Conservation (phyloP, 306 rosid species). For the Astragalus membranaceus region DNA sequence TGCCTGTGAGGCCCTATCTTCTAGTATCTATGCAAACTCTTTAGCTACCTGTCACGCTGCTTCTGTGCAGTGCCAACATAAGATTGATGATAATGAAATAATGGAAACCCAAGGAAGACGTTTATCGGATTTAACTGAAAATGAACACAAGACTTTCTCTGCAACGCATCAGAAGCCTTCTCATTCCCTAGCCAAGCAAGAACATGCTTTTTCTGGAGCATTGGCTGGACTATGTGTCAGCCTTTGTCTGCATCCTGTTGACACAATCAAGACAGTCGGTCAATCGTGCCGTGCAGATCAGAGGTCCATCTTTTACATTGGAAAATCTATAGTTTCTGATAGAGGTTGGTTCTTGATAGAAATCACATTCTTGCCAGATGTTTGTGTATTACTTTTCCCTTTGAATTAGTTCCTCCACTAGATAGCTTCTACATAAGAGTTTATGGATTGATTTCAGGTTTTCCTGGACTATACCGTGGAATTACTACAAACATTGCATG, state of each 20-base stretch:
- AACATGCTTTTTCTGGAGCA: conserved; percentile 95
- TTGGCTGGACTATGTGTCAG: conserved; percentile 89
- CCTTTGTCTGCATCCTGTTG: conserved; percentile 90
- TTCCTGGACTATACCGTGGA: conserved; percentile 90
- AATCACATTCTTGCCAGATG: not conserved
- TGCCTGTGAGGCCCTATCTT: conserved; percentile 25
- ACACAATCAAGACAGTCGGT: conserved; percentile 83
- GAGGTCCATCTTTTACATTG: conserved; percentile 64
- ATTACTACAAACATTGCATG: conserved; percentile 72
- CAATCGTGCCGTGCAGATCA: conserved; percentile 70
- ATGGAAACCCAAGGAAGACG: conserved; percentile 31
- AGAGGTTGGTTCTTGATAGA: conserved; percentile 54
- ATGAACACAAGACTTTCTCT: conserved; percentile 28
- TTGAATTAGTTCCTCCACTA: conserved; percentile 1
- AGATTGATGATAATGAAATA: conserved; percentile 36
- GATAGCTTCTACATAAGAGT: conserved; percentile 9
- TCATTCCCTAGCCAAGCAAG: conserved; percentile 54
- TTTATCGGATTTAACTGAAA: conserved; percentile 20
- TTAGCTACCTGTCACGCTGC: conserved; percentile 26
- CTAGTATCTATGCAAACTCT: conserved; percentile 33
- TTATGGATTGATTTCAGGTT: conserved; percentile 53
- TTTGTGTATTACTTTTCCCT: conserved; percentile 8
- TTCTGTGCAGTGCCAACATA: conserved; percentile 21
- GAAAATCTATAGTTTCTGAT: conserved; percentile 80
- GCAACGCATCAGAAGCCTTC: conserved; percentile 30